A percentile compares a stretch with the other conserved stretches of the same genome.
Evolutionary conservation across 2,329 filamentous ascomycete genomes (phyloP).

Genomic region (Exophiala sideris): DNA sequence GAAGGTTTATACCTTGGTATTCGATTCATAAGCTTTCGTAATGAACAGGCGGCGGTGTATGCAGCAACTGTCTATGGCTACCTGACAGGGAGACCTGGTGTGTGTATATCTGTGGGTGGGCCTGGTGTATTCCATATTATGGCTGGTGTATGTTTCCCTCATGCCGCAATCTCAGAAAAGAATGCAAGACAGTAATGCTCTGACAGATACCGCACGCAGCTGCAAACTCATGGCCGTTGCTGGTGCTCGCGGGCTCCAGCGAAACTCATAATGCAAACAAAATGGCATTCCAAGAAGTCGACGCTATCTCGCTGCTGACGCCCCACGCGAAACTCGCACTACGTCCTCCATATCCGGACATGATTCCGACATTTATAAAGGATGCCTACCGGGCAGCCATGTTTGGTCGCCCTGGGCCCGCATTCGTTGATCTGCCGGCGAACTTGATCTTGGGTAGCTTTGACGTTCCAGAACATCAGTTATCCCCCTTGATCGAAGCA

Average conservation of each 20-base stretch:
- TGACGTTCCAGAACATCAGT: constrained; percentile 19
- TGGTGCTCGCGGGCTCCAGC: constrained; percentile 53
- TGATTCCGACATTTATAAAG: constrained; percentile 40
- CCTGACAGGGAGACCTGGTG: constrained; percentile 53
- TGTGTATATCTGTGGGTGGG: constrained; percentile 57
- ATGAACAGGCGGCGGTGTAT: constrained; percentile 58
- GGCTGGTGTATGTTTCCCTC: constrained; percentile 45
- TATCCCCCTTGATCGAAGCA: too few species aligned
- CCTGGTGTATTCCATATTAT: constrained; percentile 58
- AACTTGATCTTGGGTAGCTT: constrained; percentile 49
- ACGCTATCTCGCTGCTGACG: constrained; percentile 51
- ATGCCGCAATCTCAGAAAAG: too few species aligned
- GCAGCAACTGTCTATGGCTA: constrained; percentile 59
- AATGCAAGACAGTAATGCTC: constrained; percentile 6
- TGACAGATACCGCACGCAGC: constrained; percentile 48
- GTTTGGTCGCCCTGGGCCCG: constrained; percentile 53
- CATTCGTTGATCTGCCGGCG: constrained; percentile 55
- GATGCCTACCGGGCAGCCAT: constrained; percentile 52
- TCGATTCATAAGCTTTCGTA: constrained; percentile 57
- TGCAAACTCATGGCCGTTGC: constrained; percentile 54
- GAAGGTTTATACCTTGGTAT: constrained; percentile 56
- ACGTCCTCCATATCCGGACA: constrained; percentile 44
- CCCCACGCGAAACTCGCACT: constrained; percentile 53
- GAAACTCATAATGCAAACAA: constrained; percentile 52
- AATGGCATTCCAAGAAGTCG: constrained; percentile 57